These are phyloP conservation scores for Penicillium psychrofluorescens DNA, from an alignment of 495 filamentous ascomycete genomes.

Conservation along the genomic window DNA sequence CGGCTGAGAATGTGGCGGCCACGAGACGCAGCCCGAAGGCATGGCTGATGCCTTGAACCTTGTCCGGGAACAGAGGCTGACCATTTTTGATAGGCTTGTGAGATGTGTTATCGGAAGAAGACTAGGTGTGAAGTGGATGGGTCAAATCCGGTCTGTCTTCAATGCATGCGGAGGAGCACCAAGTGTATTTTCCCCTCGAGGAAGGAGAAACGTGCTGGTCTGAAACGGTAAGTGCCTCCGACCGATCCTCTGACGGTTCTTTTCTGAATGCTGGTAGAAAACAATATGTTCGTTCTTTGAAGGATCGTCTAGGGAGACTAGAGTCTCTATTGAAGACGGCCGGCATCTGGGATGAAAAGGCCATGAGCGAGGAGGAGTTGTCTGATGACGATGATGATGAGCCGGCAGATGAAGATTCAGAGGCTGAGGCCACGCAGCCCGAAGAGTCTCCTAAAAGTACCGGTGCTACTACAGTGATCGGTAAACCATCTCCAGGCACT, in stretches of 20 bases:
- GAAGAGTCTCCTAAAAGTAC: not conserved
- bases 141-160: slow-evolving; percentile 61
- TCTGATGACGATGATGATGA: slow-evolving; percentile 31
- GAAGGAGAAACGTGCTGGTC: slow-evolving; percentile 82
- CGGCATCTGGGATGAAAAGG: slow-evolving; percentile 71
- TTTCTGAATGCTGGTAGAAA: slow-evolving; percentile 40
- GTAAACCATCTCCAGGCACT: slow-evolving; percentile 19
- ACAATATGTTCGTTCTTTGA: slow-evolving; percentile 88
- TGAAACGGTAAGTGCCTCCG: slow-evolving; percentile 60
- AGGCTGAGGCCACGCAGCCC: slow-evolving; percentile 34
- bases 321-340: slow-evolving; percentile 79
- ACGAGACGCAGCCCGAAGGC: too few relatives aligned
- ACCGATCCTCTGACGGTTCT: too few relatives aligned
- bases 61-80: not conserved
- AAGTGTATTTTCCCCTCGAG: slow-evolving; percentile 86
- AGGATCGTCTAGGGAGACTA: slow-evolving; percentile 82
- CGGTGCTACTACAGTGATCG: too few relatives aligned
- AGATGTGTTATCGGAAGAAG: slow-evolving; percentile 96
- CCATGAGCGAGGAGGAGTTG: slow-evolving; percentile 67
- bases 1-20: too few relatives aligned
- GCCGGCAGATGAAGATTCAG: slow-evolving; percentile 54
- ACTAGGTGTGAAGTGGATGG: slow-evolving; percentile 93
- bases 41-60: too few relatives aligned
- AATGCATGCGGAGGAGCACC: slow-evolving; percentile 90
- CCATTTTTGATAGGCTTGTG: slow-evolving; percentile 62